Base-by-base conservation (phyloP, 1,284 basidiomycete species). In the Rhodotorula glutinis region DNA sequence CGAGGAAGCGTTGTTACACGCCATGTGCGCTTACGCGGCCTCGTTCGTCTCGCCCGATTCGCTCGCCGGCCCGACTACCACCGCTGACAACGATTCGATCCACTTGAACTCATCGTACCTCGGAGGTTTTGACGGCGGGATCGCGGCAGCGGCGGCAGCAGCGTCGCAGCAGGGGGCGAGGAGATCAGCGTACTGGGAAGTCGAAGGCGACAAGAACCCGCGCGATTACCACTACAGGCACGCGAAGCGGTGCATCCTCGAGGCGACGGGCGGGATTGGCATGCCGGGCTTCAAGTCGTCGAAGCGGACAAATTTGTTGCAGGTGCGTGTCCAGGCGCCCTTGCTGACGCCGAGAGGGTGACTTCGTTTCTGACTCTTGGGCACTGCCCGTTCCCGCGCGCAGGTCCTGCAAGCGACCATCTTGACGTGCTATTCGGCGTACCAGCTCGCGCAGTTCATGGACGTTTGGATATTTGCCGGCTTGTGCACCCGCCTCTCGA, bases 381-480 rank as follows among this genome's bases (percentile, higher is more conserved):
- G n/a, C n/a, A n/a, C n/a, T n/a, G n/a, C n/a, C n/a, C n/a, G 16
- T 14, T 19, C 19, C n/a, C 11, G 38, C 30, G 4, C 46, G 17
- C 60, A 71, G 63, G 58, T 73, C 30, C 60, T 73, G 7, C 72
- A 73, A 61, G 57, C 69, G 3, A 60, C 56, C 11, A 44, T 73
- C 16, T 44, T 73, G 27, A 55, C 47, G 21, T 62, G 60, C 57
- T 67, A 67, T 55, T 40, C 67, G 49, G 66, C 72, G 19, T 73
- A 71, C 56, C 44, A 53, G 8, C 33, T 51, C 27, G 62, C 60
- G 30, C 21, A 25, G 19, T 71, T 71, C 46, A 52, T 64, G 29
- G 69, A 69, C 51, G 53, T 73, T 3, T 73, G 72, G 72, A 25
- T 69, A 7, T 51, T 69, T n/a, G 44, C 62, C n/a, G 69, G 72